Conservation (phyloP, 768 basidiomycete species). For the Inosperma sp. region DNA sequence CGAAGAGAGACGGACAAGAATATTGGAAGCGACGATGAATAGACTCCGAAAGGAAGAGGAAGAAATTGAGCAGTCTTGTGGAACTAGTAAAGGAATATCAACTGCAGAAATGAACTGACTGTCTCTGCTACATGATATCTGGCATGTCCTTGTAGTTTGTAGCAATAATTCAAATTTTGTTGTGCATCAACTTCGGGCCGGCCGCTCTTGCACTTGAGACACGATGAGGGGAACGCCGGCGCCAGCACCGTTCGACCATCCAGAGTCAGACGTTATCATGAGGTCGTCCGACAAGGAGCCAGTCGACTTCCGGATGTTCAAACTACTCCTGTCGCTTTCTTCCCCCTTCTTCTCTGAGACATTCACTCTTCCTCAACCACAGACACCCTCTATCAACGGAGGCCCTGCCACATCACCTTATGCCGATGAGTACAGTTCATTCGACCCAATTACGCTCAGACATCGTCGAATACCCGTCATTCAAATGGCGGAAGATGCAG, state of each 20-base stretch:
- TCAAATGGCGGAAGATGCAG: slow-evolving; percentile 43
- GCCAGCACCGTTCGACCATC: slow-evolving; percentile 42
- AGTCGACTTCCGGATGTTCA: slow-evolving; percentile 50
- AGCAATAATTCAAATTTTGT: too few relatives aligned
- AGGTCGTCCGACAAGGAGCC: slow-evolving; percentile 47
- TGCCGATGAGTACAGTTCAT: slow-evolving; percentile 16
- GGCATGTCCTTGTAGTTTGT: too few relatives aligned
- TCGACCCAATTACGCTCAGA: slow-evolving; percentile 12
- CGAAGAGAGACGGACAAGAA: slow-evolving; percentile 53
- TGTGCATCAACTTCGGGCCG: neutral
- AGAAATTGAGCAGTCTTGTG: slow-evolving; percentile 68
- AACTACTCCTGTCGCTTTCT: slow-evolving; percentile 48
- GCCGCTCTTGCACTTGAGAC: neutral
- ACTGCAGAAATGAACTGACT: too few relatives aligned
- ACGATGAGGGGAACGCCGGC: slow-evolving; percentile 19
- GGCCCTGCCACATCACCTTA: slow-evolving; percentile 18
- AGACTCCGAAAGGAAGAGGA: slow-evolving; percentile 63
- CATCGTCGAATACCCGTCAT: slow-evolving; percentile 39
- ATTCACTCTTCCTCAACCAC: slow-evolving; percentile 49
- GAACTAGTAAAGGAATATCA: slow-evolving; percentile 43
- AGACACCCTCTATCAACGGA: slow-evolving; percentile 15
- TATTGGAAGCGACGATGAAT: slow-evolving; percentile 57
- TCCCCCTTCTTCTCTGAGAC: slow-evolving; percentile 57
- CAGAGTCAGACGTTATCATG: slow-evolving; percentile 49
- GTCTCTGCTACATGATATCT: too few relatives aligned